These are phyloP conservation scores for Daldinia bambusicola DNA, from an alignment of 495 filamentous ascomycete genomes.

Conservation along the genomic window DNA sequence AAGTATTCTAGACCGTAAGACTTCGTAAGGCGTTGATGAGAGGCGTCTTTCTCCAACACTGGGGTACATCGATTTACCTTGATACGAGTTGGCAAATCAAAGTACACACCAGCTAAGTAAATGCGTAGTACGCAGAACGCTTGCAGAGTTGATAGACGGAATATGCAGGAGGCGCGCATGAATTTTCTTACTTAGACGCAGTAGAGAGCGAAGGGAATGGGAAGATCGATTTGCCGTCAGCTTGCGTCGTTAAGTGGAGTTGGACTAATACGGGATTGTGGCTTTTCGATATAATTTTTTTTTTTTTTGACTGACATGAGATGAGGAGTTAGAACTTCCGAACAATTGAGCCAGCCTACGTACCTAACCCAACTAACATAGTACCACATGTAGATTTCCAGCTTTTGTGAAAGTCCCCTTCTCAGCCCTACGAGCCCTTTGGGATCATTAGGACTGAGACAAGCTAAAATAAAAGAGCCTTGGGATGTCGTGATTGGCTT, in stretches of 20 bases:
- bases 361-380: background rate
- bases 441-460: slow-evolving; percentile 27
- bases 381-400: slow-evolving; percentile 3
- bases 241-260: background rate
- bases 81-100: slow-evolving; percentile 42
- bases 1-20: slow-evolving; percentile 20
- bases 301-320: slow-evolving; percentile 1
- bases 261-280: background rate
- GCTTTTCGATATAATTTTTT: slow-evolving; percentile 5
- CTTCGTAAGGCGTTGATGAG: slow-evolving; percentile 1
- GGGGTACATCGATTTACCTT: slow-evolving; percentile 32
- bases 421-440: slow-evolving; percentile 43
- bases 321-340: background rate
- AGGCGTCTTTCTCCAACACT: slow-evolving; percentile 17
- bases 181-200: slow-evolving; percentile 3
- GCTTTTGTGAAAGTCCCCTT: slow-evolving; percentile 13
- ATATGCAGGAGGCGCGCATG: slow-evolving; percentile 27
- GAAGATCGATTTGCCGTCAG: background rate
- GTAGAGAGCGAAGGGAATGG: background rate
- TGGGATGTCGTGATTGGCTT: slow-evolving; percentile 30
- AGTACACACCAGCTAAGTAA: slow-evolving; percentile 18
- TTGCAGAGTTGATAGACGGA: slow-evolving; percentile 25
- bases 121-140: slow-evolving; percentile 29
- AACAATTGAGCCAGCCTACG: background rate
- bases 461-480: slow-evolving; percentile 15